Conservation (phyloP, 768 basidiomycete species). For the Chalciporus pseudorubinellus region DNA sequence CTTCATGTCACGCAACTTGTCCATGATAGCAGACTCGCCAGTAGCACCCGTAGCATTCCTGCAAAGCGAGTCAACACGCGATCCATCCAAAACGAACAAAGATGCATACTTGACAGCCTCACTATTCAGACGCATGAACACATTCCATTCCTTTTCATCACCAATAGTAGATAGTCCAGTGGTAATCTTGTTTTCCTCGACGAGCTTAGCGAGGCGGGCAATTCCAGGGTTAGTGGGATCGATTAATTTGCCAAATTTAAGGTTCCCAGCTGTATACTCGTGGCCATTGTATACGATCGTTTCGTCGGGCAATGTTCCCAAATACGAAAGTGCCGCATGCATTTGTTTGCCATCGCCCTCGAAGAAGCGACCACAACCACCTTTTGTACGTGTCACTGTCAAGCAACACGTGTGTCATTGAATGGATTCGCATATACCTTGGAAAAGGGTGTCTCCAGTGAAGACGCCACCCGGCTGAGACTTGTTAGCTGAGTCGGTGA, state of each 20-base stretch:
- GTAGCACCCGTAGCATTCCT: conserved; percentile 51
- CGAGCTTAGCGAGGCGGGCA: conserved; percentile 54
- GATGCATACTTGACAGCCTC: conserved; percentile 59
- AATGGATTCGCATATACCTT: conserved; percentile 24
- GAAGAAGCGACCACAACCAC: conserved; percentile 92
- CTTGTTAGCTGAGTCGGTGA: conserved; percentile 47
- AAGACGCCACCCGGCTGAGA: conserved; percentile 75
- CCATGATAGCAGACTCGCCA: conserved; percentile 61
- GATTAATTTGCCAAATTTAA: conserved; percentile 66
- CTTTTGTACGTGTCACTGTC: conserved; percentile 34
- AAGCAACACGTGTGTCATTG: not conserved
- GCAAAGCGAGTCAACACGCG: not conserved
- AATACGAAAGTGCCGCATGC: conserved; percentile 65
- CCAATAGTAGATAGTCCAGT: conserved; percentile 86
- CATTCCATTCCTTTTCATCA: conserved; percentile 94
- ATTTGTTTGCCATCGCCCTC: conserved; percentile 82
- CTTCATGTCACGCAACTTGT: conserved; percentile 76
- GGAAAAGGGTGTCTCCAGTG: conserved; percentile 92
- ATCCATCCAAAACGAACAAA: not conserved
- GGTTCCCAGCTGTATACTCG: conserved; percentile 80
- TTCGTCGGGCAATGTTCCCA: conserved; percentile 71
- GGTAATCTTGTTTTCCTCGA: conserved; percentile 58
- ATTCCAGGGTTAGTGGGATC: conserved; percentile 64
- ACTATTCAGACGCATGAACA: conserved; percentile 81
- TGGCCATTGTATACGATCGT: conserved; percentile 89